Evolutionary conservation across 805 yeast genomes (phyloP), one percentile per base, ranked within the genome.

Genomic region (Pichia californica): DNA sequence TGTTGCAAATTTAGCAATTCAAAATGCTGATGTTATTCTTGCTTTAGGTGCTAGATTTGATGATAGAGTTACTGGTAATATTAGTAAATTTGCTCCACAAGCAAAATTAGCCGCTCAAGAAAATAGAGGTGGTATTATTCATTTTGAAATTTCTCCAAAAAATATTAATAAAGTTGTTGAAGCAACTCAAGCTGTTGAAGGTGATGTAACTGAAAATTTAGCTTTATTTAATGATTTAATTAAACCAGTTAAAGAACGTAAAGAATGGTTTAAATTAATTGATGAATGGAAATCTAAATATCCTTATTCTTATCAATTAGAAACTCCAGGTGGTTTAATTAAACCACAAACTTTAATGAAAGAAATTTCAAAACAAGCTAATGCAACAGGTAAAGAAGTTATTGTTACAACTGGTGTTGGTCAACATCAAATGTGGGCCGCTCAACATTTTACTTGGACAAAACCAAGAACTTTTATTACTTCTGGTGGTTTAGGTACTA

Each of bases 371-470:
- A 74, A 78, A 49, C 81, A 88, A 54, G 81, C 88, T 27, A 64
- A 69, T 39, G 76, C 70, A 43, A 73, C 75, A 44, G 72, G 71
- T 51, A 85, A 78, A 59, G 89, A 85, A 55, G 88, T 87, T 46
- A 78, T 89, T 56, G 83, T 91, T 55, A 84, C 98, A 42, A 93
- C 99, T 30, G 99, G 99, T 74, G 98, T 93, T 41, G 99, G 99
- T 48, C 99, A 93, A 74, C 99, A 91, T 75, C 99, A 91, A 73
- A 91, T 91, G 99, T 91, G 99, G 99, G 94, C 98, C 31, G 98
- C 98, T 25, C 99, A 93, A 71, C 89, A 88, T 67, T 89, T 85
- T 79, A 79, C 88, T 41, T 91, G 97, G 96, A 83, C 81, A 49
- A 69, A 76, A 50, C 99, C 99, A 57, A 80, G 98, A 66, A 75